A percentile compares a stretch with the other conserved stretches of the same genome.
Conservation (phyloP, 768 basidiomycete genomes). For the Pholiota molesta region DNA sequence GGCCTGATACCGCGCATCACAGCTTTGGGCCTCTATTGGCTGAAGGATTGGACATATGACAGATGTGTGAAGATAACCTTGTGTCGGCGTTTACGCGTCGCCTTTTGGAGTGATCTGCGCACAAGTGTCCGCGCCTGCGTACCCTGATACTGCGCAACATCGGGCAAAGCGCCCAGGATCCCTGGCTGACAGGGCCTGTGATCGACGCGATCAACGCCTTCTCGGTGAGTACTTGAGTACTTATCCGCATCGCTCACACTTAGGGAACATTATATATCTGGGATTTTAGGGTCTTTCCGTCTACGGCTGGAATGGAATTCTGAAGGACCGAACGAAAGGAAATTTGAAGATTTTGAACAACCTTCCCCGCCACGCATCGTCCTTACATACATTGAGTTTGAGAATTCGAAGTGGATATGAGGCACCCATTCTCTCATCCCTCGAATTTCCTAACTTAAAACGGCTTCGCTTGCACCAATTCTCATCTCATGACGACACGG, state of each 20-base stretch:
- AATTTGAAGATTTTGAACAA: not conserved
- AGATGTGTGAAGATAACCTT: not conserved
- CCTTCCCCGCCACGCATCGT: not conserved
- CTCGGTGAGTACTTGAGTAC: not conserved
- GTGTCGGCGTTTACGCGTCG: not conserved
- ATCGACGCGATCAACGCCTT: not conserved
- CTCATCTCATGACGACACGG: too few species aligned
- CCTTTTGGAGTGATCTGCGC: constrained; percentile 1
- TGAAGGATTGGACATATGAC: not conserved
- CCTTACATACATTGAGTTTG: not conserved
- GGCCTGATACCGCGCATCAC: constrained; percentile 6
- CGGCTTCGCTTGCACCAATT: not conserved
- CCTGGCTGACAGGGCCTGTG: not conserved
- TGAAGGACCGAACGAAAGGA: too few species aligned
- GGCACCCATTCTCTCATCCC: not conserved
- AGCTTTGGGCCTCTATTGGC: constrained; percentile 4
- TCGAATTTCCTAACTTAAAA: not conserved
- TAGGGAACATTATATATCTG: too few species aligned
- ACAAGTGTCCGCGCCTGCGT: not conserved
- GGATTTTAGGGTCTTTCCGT: too few species aligned
- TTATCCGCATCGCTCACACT: too few species aligned
- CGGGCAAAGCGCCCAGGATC: not conserved
- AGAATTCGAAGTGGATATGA: not conserved
- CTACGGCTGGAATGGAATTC: not conserved
- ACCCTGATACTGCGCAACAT: not conserved